Evolutionary conservation across 208 protist genomes (phyloP), one percentile per base, ranked within the genome.

Genomic region (Acanthamoeba rhysodes): DNA sequence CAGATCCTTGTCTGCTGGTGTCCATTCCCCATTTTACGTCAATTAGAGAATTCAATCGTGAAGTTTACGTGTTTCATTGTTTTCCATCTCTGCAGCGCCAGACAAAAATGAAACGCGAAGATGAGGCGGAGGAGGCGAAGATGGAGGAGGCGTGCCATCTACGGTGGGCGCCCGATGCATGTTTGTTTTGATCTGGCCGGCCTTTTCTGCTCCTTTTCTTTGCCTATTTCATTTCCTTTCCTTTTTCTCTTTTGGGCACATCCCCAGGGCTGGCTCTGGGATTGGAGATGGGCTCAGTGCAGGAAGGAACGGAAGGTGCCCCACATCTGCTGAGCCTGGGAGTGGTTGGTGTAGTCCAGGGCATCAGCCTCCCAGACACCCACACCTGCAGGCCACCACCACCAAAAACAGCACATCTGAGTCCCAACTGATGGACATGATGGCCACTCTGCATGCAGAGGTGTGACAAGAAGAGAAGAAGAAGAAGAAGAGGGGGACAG

Each of bases 281-380:
- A 50, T 18, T 50, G 48, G 48, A 1, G 48, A 50, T 50, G 12
- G 16, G 48, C 48, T 50, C 16, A 50, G 48, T 50, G 48, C 12
- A 93, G 59, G 91, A 95, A 95, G 32, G 91, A n/a, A 29, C 72
- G 64, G 91, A 85, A 59, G 59, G 91, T 85, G 68, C 72, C 72
- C 91, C 91, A 95, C 48, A 95, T 95, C 37, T 87, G 53, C 41
- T 95, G n/a, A 12, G n/a, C 72, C 50, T 95, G 91, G 27, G 91
- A 66, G 12, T 16, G 37, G 45, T 95, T 95, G 48, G 45, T 34
- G 41, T 95, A 95, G 91, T 95, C 91, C 32, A 95, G 48, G 24
- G 72, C 8, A 27, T 95, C 91, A 66, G 91, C 91, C 10, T 95
- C 59, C 91, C 91, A 95, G 29, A 95, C 70, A 55, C 91, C 91